A percentile compares a stretch with the other conserved stretches of the same genome.
Evolutionary conservation across 2,329 filamentous ascomycete genomes (phyloP).

Genomic region (Aspergillus tanneri): DNA sequence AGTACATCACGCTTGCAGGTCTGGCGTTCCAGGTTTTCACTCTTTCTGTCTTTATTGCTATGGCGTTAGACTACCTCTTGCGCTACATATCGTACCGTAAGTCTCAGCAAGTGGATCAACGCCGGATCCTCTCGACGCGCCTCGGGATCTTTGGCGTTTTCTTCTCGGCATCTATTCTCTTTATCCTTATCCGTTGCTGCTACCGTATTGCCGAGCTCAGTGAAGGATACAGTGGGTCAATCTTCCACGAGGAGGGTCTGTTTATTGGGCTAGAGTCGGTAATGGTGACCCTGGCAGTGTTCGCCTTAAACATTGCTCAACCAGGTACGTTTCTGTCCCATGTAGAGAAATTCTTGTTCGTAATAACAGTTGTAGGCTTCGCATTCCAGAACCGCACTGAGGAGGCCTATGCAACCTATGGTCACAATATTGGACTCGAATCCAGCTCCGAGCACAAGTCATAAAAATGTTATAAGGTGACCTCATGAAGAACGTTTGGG

Average conservation of each 20-base stretch:
- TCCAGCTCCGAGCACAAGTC: conserved; percentile 4
- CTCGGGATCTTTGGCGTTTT: conserved; percentile 53
- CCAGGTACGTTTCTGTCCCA: conserved; percentile 5
- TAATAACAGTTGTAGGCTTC: conserved; percentile 5
- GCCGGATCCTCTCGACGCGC: conserved; percentile 23
- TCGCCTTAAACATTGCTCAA: conserved; percentile 5
- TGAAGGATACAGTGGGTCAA: conserved; percentile 52
- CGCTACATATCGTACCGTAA: conserved; percentile 16
- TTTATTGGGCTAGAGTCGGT: conserved; percentile 57
- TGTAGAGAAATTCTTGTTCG: conserved; percentile 4
- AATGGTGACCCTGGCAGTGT: conserved; percentile 5
- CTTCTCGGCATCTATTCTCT: conserved; percentile 49
- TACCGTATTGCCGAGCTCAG: conserved; percentile 67
- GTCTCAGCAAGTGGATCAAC: conserved; percentile 24
- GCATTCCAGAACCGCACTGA: conserved; percentile 3
- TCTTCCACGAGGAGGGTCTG: conserved; percentile 51
- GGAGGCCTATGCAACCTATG: conserved; percentile 4
- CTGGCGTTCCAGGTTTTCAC: conserved; percentile 44
- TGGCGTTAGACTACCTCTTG: conserved; percentile 16
- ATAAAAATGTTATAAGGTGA: conserved; percentile 5
- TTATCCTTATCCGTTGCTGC: conserved; percentile 63
- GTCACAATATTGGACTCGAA: conserved; percentile 5
- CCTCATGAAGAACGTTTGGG: conserved; percentile 5
- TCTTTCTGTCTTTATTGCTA: conserved; percentile 23
- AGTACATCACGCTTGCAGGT: conserved; percentile 44